Percentiles rank a stretch among this genome's conserved stretches.
Conservation (phyloP, 306 rosid species). For the Mucuna pruriens region DNA sequence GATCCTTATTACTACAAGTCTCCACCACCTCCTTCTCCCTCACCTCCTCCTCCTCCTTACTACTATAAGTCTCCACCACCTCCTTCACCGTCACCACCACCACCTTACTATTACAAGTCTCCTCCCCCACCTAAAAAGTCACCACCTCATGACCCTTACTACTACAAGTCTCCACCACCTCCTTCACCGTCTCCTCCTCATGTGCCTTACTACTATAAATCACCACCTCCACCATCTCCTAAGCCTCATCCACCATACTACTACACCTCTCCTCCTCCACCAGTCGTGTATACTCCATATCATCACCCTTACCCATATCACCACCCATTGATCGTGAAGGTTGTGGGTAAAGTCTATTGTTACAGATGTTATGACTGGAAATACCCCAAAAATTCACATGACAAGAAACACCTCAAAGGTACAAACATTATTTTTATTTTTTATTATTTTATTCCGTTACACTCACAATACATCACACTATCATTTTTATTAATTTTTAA, state of each 20-base stretch:
- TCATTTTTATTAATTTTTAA: no score
- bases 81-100: neutral
- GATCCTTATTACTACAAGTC: slow-evolving; percentile 2
- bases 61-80: slow-evolving; percentile 29
- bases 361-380: slow-evolving; percentile 73
- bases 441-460: neutral
- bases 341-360: slow-evolving; percentile 73
- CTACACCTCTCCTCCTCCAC: slow-evolving; percentile 30
- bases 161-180: no score
- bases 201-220: slow-evolving; percentile 3
- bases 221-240: slow-evolving; percentile 7
- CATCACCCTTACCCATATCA: slow-evolving; percentile 23
- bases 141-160: no score
- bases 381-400: slow-evolving; percentile 56
- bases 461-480: no score
- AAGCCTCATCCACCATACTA: neutral
- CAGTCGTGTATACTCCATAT: slow-evolving; percentile 8
- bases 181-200: neutral
- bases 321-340: slow-evolving; percentile 55
- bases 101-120: slow-evolving; percentile 7
- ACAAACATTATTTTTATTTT: slow-evolving; percentile 18
- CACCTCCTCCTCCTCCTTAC: neutral
- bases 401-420: slow-evolving; percentile 77
- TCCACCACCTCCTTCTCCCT: slow-evolving; percentile 21
- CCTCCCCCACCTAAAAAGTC: slow-evolving; percentile 18